These are phyloP conservation scores for Zoysia japonica DNA, from an alignment of 176 grass and related monocot genomes.

Conservation along the genomic window DNA sequence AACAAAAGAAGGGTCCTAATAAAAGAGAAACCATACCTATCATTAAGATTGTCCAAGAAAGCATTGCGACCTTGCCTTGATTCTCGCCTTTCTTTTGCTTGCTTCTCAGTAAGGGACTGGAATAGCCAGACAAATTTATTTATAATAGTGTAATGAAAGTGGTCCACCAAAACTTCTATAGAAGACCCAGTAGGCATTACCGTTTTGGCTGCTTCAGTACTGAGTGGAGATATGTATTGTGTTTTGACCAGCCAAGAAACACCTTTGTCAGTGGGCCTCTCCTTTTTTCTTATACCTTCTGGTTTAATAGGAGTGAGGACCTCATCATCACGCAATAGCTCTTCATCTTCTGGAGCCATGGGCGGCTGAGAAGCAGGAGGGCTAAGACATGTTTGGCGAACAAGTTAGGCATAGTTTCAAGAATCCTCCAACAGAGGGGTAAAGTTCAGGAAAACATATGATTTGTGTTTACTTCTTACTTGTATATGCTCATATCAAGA, in stretches of 20 bases:
- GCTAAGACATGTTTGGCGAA: constrained; percentile 41
- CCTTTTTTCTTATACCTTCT: constrained; percentile 92
- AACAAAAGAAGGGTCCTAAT: constrained; percentile 19
- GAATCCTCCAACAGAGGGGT: constrained; percentile 5
- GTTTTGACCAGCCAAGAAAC: constrained; percentile 99
- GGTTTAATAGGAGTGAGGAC: constrained; percentile 85
- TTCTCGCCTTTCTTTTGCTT: constrained; percentile 97
- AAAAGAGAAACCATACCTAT: constrained; percentile 55
- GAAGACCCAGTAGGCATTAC: constrained; percentile 44
- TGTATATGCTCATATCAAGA: constrained; percentile 90
- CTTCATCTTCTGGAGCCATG: constrained; percentile 80
- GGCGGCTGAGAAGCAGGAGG: constrained; percentile 50
- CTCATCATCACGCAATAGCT: constrained; percentile 85
- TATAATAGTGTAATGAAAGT: constrained; percentile 21
- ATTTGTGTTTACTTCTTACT: constrained; percentile 55
- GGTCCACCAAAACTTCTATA: constrained; percentile 22
- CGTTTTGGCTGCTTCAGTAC: constrained; percentile 77
- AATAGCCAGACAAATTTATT: constrained; percentile 31
- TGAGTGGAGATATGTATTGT: constrained; percentile 97
- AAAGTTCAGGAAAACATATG: constrained; percentile 34
- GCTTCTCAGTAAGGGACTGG: constrained; percentile 93
- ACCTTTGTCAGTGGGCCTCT: constrained; percentile 91
- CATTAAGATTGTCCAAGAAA: constrained; percentile 89
- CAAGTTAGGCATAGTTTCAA: constrained; percentile 30
- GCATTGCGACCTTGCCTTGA: constrained; percentile 67